A percentile compares a stretch with the other conserved stretches of the same genome.
Evolutionary conservation across 768 basidiomycete species (phyloP).

Genomic region (Lactarius hengduanensis): DNA sequence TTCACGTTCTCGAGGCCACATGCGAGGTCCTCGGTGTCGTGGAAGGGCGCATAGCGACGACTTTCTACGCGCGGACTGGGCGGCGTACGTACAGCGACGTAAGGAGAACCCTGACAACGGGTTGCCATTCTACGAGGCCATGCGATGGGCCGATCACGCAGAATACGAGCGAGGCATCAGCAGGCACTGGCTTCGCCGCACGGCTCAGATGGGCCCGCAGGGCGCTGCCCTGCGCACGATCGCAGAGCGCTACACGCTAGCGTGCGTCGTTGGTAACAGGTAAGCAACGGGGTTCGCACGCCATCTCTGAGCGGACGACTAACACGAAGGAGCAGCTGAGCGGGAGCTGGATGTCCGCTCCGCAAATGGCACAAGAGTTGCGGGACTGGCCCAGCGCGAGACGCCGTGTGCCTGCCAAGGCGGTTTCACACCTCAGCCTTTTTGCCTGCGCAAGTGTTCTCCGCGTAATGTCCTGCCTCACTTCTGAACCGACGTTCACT

Average conservation of each 20-base stretch:
- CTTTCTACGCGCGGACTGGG: conserved; percentile 61
- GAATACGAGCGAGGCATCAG: conserved; percentile 71
- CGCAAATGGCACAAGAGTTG: conserved; percentile 71
- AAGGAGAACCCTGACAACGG: not conserved
- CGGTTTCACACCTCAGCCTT: conserved; percentile 45
- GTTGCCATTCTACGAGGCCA: conserved; percentile 38
- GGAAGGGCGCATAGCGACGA: conserved; percentile 18
- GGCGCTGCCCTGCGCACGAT: conserved; percentile 46
- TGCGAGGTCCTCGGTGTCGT: conserved; percentile 66
- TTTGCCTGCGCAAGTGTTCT: conserved; percentile 62
- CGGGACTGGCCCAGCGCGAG: conserved; percentile 41
- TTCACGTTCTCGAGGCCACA: conserved; percentile 66
- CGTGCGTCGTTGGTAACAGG: conserved; percentile 76
- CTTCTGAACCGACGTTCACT: not conserved
- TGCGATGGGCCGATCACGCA: conserved; percentile 69
- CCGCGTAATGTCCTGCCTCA: not conserved
- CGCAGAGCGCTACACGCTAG: conserved; percentile 63
- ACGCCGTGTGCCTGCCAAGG: conserved; percentile 27
- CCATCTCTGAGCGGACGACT: not conserved
- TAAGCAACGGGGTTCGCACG: conserved; percentile 34
- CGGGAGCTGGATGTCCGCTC: conserved; percentile 64
- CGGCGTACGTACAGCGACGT: conserved; percentile 47
- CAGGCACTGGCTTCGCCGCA: conserved; percentile 56
- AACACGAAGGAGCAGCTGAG: conserved; percentile 50
- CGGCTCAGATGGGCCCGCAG: conserved; percentile 42